These are phyloP conservation scores for Zygoascus tannicola DNA, from an alignment of 805 yeast species.

Conservation along the genomic window DNA sequence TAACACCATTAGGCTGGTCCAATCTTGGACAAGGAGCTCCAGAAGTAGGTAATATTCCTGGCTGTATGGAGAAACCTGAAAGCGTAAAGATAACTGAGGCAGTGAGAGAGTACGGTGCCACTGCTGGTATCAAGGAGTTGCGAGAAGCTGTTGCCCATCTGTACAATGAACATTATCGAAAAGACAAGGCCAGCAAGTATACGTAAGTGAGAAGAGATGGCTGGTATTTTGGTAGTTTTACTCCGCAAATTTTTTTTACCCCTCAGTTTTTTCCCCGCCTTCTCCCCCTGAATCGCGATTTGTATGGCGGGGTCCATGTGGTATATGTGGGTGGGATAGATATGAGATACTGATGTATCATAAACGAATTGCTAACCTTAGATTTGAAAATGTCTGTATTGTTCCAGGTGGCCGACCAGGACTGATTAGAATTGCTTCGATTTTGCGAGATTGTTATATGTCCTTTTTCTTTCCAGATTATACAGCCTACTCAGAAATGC, in stretches of 20 bases:
- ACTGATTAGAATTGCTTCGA: conserved; percentile 51
- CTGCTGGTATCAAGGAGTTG: conserved; percentile 46
- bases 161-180: conserved; percentile 46
- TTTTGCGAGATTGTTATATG: conserved; percentile 48
- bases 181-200: conserved; percentile 41
- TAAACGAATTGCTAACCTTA: not conserved
- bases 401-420: conserved; percentile 63
- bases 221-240: no score
- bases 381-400: conserved; percentile 46
- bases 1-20: conserved; percentile 40
- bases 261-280: no score
- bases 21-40: conserved; percentile 60
- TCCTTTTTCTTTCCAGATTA: conserved; percentile 55
- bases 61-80: conserved; percentile 47
- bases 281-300: no score
- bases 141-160: conserved; percentile 50
- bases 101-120: conserved; percentile 50
- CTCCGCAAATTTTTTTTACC: no score
- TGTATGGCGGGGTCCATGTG: no score
- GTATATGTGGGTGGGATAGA: no score
- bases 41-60: conserved; percentile 52
- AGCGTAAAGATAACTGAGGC: conserved; percentile 38
- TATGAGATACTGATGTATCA: conserved; percentile 1
- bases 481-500: conserved; percentile 58
- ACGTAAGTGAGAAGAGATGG: no score